Evolutionary conservation across 805 yeast species (phyloP), one percentile per base, ranked within the genome.

Genomic region (Metschnikowia bowlesiae): DNA sequence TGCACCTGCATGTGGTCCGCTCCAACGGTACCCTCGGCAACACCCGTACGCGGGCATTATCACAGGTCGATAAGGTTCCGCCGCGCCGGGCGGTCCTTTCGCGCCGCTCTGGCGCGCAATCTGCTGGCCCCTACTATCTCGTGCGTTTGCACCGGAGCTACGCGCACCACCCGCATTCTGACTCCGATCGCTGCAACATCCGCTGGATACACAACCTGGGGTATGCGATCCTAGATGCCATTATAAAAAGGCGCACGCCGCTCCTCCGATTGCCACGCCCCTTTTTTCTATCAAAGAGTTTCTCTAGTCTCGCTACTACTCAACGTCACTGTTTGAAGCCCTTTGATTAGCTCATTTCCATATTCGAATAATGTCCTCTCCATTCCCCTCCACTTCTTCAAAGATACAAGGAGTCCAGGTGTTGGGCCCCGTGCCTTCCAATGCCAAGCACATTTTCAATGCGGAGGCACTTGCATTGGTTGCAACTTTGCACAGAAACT

Each of bases 401-500:
- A 69, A 70, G 44, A 63, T 80, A 32, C 64, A 70, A 48, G 85
- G 84, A 41, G 84, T 82, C 44, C 74, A 78, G 59, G 68, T 81
- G 53, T 76, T 75, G 61, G 84, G 82, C 41, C 77, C 79, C 35
- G 65, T 82, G 49, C 69, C 80, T 61, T 62, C 69, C 58, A 55
- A 66, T 60, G 70, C 83, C 52, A 72, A 74, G 62, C 81, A 81
- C 65, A 79, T 84, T 57, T 74, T 81, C 60, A 78, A 82, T 50
- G 66, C 75, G 14, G 88, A 73, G 58, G 87, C 91, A 4, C 70
- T 87, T 51, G 84, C 81, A 47, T 83, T 87, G 57, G 79, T 87
- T 52, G 89, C 87, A 28, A 72, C 87, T 33, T 74, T 87, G 54
- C 94, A 87, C 68, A 81, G 89, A 64, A 75, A 85, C 47, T 87